phyloP scores from a whole-genome alignment of 169 alveolate genomes.

The Fabrea salina region DNA sequence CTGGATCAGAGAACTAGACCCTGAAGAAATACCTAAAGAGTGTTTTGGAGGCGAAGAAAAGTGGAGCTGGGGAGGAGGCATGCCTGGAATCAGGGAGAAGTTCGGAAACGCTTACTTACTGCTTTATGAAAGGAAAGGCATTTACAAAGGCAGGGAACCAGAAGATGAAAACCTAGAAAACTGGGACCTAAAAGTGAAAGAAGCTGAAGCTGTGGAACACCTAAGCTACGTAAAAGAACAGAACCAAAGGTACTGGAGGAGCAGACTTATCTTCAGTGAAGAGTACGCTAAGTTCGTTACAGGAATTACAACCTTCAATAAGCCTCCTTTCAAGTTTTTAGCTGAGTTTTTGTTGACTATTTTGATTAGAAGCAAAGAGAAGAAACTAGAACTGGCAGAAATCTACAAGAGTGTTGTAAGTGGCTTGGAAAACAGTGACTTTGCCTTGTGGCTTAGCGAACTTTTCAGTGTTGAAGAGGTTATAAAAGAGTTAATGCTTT shows the following conservation, averaged over 20 bases:
- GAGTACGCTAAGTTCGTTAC: slow-evolving; percentile 2
- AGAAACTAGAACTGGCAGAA: background rate
- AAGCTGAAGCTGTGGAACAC: background rate
- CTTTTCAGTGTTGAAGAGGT: background rate
- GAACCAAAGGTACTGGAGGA: slow-evolving; percentile 31
- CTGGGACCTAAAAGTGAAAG: background rate
- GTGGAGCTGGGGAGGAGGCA: background rate
- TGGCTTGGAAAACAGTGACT: background rate
- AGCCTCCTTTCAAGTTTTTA: background rate
- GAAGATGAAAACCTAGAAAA: slow-evolving; percentile 32
- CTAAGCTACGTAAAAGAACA: background rate
- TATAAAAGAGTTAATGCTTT: background rate
- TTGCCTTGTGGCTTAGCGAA: background rate
- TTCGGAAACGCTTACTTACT: slow-evolving; percentile 63
- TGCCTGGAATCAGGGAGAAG: slow-evolving; percentile 39
- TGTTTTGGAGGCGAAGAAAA: slow-evolving; percentile 80
- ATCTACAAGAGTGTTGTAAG: background rate
- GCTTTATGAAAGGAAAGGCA: slow-evolving; percentile 57
- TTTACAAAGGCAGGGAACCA: slow-evolving; percentile 42
- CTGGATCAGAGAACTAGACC: slow-evolving; percentile 60
- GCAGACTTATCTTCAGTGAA: background rate
- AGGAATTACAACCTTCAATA: background rate
- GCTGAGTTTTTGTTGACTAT: slow-evolving; percentile 6
- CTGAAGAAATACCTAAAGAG: slow-evolving; percentile 66
- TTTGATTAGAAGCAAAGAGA: slow-evolving; percentile 27